These are phyloP conservation scores for Xylaria bambusicola DNA, from an alignment of 495 filamentous ascomycete species.

Conservation along the genomic window DNA sequence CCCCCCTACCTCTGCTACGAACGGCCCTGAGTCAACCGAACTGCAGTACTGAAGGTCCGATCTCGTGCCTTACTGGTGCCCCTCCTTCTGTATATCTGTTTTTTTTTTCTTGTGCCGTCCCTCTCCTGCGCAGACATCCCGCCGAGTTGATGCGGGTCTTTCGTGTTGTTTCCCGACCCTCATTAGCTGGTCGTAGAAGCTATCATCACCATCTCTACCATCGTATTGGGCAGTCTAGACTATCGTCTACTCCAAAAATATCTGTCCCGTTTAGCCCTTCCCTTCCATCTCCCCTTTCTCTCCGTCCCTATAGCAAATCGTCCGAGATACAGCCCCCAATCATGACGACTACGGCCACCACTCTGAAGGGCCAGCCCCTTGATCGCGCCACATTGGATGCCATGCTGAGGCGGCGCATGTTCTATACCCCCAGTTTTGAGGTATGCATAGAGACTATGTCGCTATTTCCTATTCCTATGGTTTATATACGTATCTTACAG, in stretches of 20 bases:
- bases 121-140: neutral
- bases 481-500: neutral
- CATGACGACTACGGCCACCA: too few relatives aligned
- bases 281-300: neutral
- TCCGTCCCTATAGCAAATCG: too few relatives aligned
- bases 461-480: neutral
- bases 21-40: neutral
- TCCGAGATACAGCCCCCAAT: too few relatives aligned
- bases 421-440: conserved; percentile 94
- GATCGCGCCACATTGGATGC: conserved; percentile 79
- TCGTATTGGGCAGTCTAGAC: neutral
- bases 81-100: conserved; percentile 4
- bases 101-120: neutral
- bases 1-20: too few relatives aligned
- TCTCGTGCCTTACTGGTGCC: conserved; percentile 8
- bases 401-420: conserved; percentile 81
- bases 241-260: neutral
- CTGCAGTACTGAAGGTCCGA: conserved; percentile 10
- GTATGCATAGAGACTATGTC: neutral
- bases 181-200: conserved; percentile 12
- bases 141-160: conserved; percentile 15
- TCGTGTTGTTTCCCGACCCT: conserved; percentile 2
- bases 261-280: neutral
- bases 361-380: conserved; percentile 84
- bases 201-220: neutral